Conservation (phyloP, 2,329 filamentous ascomycete species). For the Escovopsis sp. region DNA sequence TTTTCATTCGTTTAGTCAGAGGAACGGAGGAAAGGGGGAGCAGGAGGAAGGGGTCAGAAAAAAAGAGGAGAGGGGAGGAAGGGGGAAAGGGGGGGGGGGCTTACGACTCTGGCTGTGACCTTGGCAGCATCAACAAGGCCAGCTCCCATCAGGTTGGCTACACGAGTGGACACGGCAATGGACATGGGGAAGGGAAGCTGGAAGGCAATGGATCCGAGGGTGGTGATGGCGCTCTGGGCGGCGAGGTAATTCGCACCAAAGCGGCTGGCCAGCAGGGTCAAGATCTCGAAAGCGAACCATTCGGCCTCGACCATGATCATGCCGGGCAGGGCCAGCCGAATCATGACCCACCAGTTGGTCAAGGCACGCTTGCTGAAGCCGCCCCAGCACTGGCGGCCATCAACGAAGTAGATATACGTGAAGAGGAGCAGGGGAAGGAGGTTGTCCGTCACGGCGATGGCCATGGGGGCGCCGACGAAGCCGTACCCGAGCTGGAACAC, state of each 20-base stretch:
- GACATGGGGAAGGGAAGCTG: slow-evolving; percentile 86
- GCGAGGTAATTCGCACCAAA: slow-evolving; percentile 69
- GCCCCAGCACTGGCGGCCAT: slow-evolving; percentile 69
- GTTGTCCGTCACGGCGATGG: slow-evolving; percentile 64
- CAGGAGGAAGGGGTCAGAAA: too few species aligned
- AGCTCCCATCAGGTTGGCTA: slow-evolving; percentile 86
- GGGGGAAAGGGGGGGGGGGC: slow-evolving; percentile 13
- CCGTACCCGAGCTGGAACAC: slow-evolving; percentile 57
- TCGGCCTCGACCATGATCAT: slow-evolving; percentile 92
- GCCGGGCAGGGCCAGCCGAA: slow-evolving; percentile 73
- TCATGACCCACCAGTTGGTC: slow-evolving; percentile 66
- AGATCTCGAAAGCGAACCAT: slow-evolving; percentile 81
- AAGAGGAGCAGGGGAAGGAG: slow-evolving; percentile 65
- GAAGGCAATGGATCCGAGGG: slow-evolving; percentile 66
- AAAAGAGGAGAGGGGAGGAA: not conserved
- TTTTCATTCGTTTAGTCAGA: too few species aligned
- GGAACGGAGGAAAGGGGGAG: too few species aligned
- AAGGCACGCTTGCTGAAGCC: slow-evolving; percentile 59
- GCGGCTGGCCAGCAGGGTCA: slow-evolving; percentile 69
- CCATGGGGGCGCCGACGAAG: slow-evolving; percentile 70
- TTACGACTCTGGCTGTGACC: slow-evolving; percentile 60
- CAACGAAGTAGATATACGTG: slow-evolving; percentile 60
- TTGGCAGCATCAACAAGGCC: slow-evolving; percentile 68
- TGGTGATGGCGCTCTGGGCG: slow-evolving; percentile 74
- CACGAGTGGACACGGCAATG: slow-evolving; percentile 74